Base-by-base conservation (phyloP, 78 protist genomes). In the Dictyostelium firmibasis region DNA sequence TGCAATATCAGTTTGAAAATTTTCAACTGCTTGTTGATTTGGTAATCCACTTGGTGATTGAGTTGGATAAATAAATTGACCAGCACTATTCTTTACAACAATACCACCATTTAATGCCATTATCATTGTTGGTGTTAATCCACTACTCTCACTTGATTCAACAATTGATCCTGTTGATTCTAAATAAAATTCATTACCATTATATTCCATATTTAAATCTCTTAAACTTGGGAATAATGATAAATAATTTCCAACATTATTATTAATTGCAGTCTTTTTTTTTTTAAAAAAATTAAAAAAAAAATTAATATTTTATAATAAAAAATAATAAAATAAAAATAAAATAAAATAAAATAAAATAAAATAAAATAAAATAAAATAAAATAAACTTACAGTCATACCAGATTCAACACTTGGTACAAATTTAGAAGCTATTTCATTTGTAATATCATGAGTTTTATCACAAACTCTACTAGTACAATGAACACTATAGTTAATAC, bases 401-500 rank as follows among this genome's bases (percentile, higher is more conserved):
- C 50, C 50, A 25, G 43, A 38, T 57, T 53, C 35, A n/a, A 86
- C 75, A 3, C 20, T 20, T 31, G 83, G 75, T 27, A 76, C 64
- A 60, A 86, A 86, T 25, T 74, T 41, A 31, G 38, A 23, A 7
- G 60, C 85, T 16, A 86, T 60, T 41, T 75, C 62, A 43, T 76
- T 47, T 10, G 74, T 29, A 38, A 86, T 86, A 18, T 86, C 92
- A 57, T 76, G 79, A 11, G 88, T 83, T 25, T 83, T 60, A 64
- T 64, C 78, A 83, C 88, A 83, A 64, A 83, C 60, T 25, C 10
- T 83, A 25, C 88, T 83, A 1, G 44, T 18, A 41, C 88, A 83
- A 64, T 35, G 23, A 13, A 41, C 88, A n/a, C n/a, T 25, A 83
- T 83, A 83, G 14, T 20, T n/a, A 18, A 83, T 83, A 25, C 69